Evolutionary conservation across 2,329 filamentous ascomycete species (phyloP).

Genomic region (Paraphaeosphaeria sporulosa): DNA sequence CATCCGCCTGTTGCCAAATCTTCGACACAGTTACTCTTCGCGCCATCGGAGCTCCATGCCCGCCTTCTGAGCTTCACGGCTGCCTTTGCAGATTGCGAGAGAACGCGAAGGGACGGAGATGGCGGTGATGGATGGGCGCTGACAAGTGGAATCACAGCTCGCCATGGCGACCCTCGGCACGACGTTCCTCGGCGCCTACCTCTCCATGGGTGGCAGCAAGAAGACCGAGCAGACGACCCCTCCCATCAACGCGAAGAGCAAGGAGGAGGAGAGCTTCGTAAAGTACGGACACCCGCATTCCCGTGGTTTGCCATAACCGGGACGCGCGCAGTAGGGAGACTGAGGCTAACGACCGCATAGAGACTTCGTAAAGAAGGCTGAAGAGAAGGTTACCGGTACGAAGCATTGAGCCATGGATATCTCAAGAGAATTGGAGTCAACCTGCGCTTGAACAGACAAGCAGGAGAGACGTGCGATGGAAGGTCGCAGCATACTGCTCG

Average conservation of each 20-base stretch:
- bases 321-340: neutral
- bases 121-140: conserved; percentile 21
- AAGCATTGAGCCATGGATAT: conserved; percentile 18
- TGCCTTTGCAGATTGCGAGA: neutral
- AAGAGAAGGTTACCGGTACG: conserved; percentile 32
- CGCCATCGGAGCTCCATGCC: neutral
- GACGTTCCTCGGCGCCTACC: conserved; percentile 44
- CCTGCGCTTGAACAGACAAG: neutral
- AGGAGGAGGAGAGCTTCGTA: conserved; percentile 74
- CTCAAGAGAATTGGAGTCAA: neutral
- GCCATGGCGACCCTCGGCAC: conserved; percentile 61
- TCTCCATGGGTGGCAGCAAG: conserved; percentile 52
- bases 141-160: conserved; percentile 55
- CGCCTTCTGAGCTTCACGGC: neutral
- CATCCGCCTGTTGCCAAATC: conserved; percentile 10
- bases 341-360: conserved; percentile 29
- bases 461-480: neutral
- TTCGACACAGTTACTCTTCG: neutral
- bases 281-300: conserved; percentile 59
- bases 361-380: conserved; percentile 49
- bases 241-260: conserved; percentile 69
- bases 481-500: conserved; percentile 6
- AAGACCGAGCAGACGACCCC: conserved; percentile 53
- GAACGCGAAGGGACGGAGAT: neutral
- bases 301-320: neutral